These are phyloP conservation scores for Ustulina deusta DNA, from an alignment of 2,329 filamentous ascomycete genomes.

Conservation along the genomic window DNA sequence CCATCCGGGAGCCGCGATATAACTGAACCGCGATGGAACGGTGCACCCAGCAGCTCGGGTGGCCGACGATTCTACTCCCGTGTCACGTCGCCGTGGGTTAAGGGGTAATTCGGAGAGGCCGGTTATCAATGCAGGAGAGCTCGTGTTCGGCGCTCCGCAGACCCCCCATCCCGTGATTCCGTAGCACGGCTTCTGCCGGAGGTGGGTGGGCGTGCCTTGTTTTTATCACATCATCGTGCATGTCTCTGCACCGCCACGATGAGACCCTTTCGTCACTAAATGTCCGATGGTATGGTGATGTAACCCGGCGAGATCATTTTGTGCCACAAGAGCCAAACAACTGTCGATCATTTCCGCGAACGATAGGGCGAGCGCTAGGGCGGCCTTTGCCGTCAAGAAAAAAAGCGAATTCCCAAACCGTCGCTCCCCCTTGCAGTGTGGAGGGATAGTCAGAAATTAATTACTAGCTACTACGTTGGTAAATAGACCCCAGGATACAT, in stretches of 20 bases:
- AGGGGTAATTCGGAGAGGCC: constrained; percentile 26
- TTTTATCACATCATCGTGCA: constrained; percentile 35
- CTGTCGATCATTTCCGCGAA: constrained; percentile 34
- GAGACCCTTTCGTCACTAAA: constrained; percentile 33
- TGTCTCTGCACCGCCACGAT: constrained; percentile 40
- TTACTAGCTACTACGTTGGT: neutral
- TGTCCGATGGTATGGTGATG: constrained; percentile 33
- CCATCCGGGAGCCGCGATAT: constrained; percentile 20
- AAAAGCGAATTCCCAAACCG: constrained; percentile 8
- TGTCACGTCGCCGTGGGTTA: constrained; percentile 24
- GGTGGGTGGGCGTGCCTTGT: constrained; percentile 31
- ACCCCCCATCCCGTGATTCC: constrained; percentile 27
- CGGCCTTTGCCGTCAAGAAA: constrained; percentile 10
- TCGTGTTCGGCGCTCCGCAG: constrained; percentile 37
- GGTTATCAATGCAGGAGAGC: constrained; percentile 31
- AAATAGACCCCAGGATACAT: constrained; percentile 17
- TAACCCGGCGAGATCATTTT: constrained; percentile 29
- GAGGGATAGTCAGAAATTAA: constrained; percentile 16
- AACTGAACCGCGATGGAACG: constrained; percentile 20
- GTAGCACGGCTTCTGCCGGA: constrained; percentile 32
- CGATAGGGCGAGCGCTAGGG: constrained; percentile 19
- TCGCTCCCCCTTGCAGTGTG: constrained; percentile 24
- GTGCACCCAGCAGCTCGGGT: constrained; percentile 24
- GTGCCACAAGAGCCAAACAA: constrained; percentile 16
- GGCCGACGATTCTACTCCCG: constrained; percentile 17